A percentile compares a stretch with the other conserved stretches of the same genome.
Evolutionary conservation across 208 protist genomes (phyloP).

Genomic region (Wallacemonas collosoma): DNA sequence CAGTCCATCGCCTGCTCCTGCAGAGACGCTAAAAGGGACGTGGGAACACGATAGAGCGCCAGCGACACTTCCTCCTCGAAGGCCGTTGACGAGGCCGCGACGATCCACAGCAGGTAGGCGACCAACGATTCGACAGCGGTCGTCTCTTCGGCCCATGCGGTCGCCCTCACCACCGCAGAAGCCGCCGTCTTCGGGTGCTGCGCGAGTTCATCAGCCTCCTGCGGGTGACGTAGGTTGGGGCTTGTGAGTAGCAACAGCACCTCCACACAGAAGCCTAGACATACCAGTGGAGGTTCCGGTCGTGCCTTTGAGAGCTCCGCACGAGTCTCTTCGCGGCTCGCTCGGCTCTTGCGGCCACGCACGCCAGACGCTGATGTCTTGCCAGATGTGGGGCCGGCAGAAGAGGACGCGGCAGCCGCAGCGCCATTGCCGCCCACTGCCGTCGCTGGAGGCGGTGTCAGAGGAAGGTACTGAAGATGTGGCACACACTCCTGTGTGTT

Average conservation of each 20-base stretch:
- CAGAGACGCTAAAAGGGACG: conserved; percentile 27
- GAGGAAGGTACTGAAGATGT: conserved; percentile 6
- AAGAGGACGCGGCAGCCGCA: not conserved
- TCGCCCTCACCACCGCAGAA: conserved; percentile 48
- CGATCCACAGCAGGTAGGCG: conserved; percentile 48
- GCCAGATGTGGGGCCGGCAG: not conserved
- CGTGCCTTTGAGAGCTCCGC: not conserved
- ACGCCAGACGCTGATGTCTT: not conserved
- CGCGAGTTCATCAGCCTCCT: conserved; percentile 30
- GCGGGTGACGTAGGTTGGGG: conserved; percentile 53
- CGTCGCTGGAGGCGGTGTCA: not conserved
- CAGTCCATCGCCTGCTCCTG: conserved; percentile 68
- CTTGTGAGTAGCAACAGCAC: conserved; percentile 71
- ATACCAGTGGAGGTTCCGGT: conserved; percentile 14
- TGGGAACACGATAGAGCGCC: conserved; percentile 4
- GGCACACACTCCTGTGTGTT: not conserved
- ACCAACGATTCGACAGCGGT: conserved; percentile 52
- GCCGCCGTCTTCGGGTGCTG: conserved; percentile 33
- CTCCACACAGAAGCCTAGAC: conserved; percentile 74
- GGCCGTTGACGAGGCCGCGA: conserved; percentile 13
- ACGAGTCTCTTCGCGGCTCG: not conserved
- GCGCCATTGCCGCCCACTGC: not conserved
- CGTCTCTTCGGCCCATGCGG: conserved; percentile 62
- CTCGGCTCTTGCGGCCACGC: conserved; percentile 1
- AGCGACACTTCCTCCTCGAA: conserved; percentile 18